phyloP scores from a whole-genome alignment of 164 flowering plant species.

The Liriodendron chinense region DNA sequence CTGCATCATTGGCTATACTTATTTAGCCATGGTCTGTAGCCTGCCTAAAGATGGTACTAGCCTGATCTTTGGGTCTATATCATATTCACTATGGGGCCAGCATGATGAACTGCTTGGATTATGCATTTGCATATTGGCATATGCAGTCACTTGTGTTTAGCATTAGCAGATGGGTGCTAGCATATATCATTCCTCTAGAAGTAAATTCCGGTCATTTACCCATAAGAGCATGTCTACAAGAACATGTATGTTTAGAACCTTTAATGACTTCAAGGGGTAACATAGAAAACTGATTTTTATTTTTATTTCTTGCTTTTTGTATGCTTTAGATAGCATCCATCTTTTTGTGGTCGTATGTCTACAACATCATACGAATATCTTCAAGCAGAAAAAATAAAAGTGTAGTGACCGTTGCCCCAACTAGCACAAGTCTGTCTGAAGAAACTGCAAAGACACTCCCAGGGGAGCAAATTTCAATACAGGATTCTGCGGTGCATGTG shows the following conservation, averaged over 20 bases:
- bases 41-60: no score
- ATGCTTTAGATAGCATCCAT: slow-evolving; percentile 61
- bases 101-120: not conserved
- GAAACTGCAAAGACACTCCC: slow-evolving; percentile 20
- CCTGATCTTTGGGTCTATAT: no score
- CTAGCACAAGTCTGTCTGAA: slow-evolving; percentile 2
- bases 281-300: not conserved
- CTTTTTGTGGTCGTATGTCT: slow-evolving; percentile 68
- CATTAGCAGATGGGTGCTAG: no score
- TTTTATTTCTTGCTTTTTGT: not conserved
- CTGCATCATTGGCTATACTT: no score
- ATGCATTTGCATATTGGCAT: not conserved
- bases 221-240: not conserved
- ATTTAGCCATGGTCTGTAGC: no score
- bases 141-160: no score
- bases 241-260: not conserved
- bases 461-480: slow-evolving; percentile 24
- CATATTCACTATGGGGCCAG: no score
- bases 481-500: slow-evolving; percentile 13
- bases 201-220: no score
- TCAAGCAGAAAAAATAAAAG: slow-evolving; percentile 24
- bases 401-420: not conserved
- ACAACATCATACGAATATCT: slow-evolving; percentile 47
- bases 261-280: not conserved
- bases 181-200: no score